Percentiles rank a stretch among this genome's conserved stretches.
Conservation (phyloP, 306 rosid genomes). For the Castanea mollissima region DNA sequence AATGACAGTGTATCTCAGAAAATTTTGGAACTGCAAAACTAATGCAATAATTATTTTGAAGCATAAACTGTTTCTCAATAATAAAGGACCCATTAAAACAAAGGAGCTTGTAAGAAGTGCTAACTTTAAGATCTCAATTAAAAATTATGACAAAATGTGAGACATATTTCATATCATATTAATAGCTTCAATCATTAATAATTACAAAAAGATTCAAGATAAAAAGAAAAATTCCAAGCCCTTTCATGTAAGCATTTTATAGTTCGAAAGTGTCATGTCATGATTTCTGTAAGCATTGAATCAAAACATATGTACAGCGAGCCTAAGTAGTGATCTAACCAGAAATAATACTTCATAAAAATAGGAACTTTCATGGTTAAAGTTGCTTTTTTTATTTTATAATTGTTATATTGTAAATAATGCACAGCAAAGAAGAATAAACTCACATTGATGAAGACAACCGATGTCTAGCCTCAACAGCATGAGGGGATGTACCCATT, state of each 20-base stretch:
- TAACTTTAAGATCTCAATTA: background rate
- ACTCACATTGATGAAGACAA: constrained; percentile 73
- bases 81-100: background rate
- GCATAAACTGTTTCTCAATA: background rate
- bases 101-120: background rate
- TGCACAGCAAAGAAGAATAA: constrained; percentile 2
- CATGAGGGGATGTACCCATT: constrained; percentile 65
- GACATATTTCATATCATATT: background rate
- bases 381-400: background rate
- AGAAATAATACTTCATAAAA: background rate
- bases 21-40: background rate
- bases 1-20: background rate
- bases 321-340: background rate
- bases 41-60: background rate
- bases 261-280: background rate
- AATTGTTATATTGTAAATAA: background rate
- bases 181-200: no score
- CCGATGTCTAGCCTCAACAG: constrained; percentile 63
- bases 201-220: no score
- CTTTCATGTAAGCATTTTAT: no score
- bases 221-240: no score
- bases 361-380: background rate
- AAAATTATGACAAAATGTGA: background rate
- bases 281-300: background rate
- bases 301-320: background rate